Conservation (phyloP, 371 early-diverging fungal genomes). For the Apophysomyces elegans region DNA sequence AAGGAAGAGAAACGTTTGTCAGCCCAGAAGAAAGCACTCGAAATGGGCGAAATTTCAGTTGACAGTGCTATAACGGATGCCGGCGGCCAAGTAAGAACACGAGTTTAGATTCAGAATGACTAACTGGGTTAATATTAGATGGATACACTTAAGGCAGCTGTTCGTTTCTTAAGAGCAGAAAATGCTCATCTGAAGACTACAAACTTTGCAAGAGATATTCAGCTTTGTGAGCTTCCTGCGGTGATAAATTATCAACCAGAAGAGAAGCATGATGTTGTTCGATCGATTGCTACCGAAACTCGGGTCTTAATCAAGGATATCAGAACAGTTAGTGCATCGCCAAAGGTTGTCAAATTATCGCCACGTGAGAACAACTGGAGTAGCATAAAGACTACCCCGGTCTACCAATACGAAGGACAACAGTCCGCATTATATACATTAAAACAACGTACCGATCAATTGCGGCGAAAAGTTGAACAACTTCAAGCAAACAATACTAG, state of each 20-base stretch:
- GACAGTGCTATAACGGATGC: background rate
- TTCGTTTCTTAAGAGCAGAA: conserved; percentile 80
- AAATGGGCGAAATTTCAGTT: conserved; percentile 17
- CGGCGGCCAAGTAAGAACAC: conserved; percentile 1
- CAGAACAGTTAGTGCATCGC: conserved; percentile 51
- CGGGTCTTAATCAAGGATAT: conserved; percentile 47
- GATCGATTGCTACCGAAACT: conserved; percentile 37
- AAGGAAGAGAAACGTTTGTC: conserved; percentile 49
- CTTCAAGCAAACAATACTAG: conserved; percentile 17
- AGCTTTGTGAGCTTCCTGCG: conserved; percentile 14
- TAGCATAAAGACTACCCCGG: conserved; percentile 59
- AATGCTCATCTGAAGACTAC: conserved; percentile 78
- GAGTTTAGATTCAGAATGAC: background rate
- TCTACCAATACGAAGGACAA: conserved; percentile 73
- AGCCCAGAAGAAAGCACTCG: conserved; percentile 30
- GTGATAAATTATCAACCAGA: conserved; percentile 5
- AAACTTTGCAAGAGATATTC: conserved; percentile 24
- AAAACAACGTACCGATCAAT: conserved; percentile 59
- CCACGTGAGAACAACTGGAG: conserved; percentile 56
- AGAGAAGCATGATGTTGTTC: conserved; percentile 30
- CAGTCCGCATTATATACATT: conserved; percentile 70
- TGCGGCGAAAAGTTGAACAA: conserved; percentile 48
- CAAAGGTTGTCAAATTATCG: conserved; percentile 51
- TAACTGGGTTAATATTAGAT: conserved; percentile 27
- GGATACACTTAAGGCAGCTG: conserved; percentile 73